Base-by-base conservation (phyloP, 2,329 filamentous ascomycete species). In the Ceratocystis harringtonii region DNA sequence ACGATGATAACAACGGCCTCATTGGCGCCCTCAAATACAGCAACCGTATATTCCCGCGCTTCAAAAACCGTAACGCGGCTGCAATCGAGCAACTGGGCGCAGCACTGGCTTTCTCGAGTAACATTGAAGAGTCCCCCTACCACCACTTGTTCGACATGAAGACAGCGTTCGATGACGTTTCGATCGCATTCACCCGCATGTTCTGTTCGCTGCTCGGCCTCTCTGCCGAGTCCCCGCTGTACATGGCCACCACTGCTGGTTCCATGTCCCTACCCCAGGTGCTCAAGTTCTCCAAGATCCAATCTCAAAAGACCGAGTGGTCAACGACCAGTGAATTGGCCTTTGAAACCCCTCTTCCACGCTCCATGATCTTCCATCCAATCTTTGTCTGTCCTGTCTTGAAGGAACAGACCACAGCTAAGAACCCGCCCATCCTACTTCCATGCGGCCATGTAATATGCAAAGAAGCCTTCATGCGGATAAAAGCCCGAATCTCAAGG, bases 361-460 rank as follows among this genome's bases (percentile, higher is more conserved):
- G 75, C 62, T 80, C 78, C 69, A 84, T 84, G 81, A 78, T 86
- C 61, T 99, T 95, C 78, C 94, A 99, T 75, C 89, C 89, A 65
- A 96, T 99, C 72, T 99, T 99, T 73, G 94, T 99, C 52, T 99
- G 94, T 72, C 94, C 94, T 0, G 94, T 99, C 4, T 92, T 88
- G 71, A 97, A 97, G 74, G 94, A 96, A 73, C 94, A 99, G 75
- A 91, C 89, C 0, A 99, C 92, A 0, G 91, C 95, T 71, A 77
- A 81, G 28, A 99, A 99, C 74, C 94, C 94, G 10, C 91, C 94
- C 1, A 95, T 97, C 88, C 94, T 96, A 83, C 85, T 99, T 72
- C 89, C 90, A 0, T 99, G 94, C 72, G 92, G 94, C 5, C 94
- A 99, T 76, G 92, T 96, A 63, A 86, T 99, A 67, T 92, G 91